phyloP scores from a whole-genome alignment of 495 filamentous ascomycete genomes.

The Margaritispora aquatica region DNA sequence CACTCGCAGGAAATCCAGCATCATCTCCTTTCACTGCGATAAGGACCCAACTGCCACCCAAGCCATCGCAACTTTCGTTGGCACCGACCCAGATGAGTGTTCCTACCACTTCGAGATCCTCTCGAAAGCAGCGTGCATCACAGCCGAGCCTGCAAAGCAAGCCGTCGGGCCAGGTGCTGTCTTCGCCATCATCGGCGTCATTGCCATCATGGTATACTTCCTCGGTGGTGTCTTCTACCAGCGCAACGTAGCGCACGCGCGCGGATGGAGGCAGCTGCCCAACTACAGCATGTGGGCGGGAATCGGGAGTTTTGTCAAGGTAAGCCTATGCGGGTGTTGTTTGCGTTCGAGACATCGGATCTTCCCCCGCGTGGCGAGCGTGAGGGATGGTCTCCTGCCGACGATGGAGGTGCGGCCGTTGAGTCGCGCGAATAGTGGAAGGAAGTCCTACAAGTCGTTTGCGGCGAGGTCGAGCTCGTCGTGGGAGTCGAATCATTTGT shows the following conservation, averaged over 20 bases:
- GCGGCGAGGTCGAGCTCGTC: conserved; percentile 20
- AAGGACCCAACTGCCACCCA: conserved; percentile 49
- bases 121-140: conserved; percentile 75
- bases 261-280: conserved; percentile 92
- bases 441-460: conserved; percentile 11
- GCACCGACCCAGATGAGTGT: conserved; percentile 77
- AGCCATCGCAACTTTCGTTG: conserved; percentile 70
- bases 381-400: conserved; percentile 22
- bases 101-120: conserved; percentile 97
- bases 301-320: conserved; percentile 76
- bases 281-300: conserved; percentile 92
- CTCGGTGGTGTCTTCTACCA: conserved; percentile 94
- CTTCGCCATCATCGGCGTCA: conserved; percentile 85
- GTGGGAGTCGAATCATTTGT: conserved; percentile 21
- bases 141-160: conserved; percentile 49
- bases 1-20: conserved; percentile 68
- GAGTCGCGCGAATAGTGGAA: background rate
- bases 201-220: conserved; percentile 82
- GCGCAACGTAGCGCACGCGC: conserved; percentile 86
- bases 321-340: conserved; percentile 40
- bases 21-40: conserved; percentile 93
- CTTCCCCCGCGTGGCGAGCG: conserved; percentile 16
- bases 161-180: conserved; percentile 79
- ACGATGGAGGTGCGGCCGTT: conserved; percentile 21
- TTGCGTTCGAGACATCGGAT: conserved; percentile 13